phyloP scores from a whole-genome alignment of 805 yeast species.

The Ogataea henricii region DNA sequence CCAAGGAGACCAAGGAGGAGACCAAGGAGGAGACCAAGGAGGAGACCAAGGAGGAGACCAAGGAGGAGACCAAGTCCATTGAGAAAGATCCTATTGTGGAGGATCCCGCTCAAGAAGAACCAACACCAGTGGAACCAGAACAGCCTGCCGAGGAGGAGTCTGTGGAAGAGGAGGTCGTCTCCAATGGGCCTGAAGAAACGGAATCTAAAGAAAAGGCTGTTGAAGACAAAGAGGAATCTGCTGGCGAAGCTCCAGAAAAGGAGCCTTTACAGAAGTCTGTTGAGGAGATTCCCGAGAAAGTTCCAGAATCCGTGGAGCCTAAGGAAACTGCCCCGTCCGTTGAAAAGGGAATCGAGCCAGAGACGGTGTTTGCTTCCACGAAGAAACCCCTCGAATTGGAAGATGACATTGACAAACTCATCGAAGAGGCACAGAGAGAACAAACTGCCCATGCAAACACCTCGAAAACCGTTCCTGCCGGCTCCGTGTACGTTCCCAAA shows the following conservation, averaged over 20 bases:
- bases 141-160: not conserved
- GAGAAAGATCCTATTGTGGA: not conserved
- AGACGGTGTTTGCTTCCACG: too few relatives aligned
- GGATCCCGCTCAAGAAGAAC: not conserved
- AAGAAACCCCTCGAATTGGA: too few relatives aligned
- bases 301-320: not conserved
- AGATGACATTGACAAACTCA: conserved; percentile 27
- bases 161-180: too few relatives aligned
- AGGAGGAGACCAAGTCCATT: not conserved
- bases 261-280: conserved; percentile 1
- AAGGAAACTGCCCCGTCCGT: not conserved
- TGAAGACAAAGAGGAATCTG: too few relatives aligned
- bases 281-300: not conserved
- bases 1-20: not conserved
- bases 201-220: conserved; percentile 8
- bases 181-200: too few relatives aligned
- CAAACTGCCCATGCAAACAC: conserved; percentile 13
- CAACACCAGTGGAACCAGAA: too few relatives aligned
- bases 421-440: conserved; percentile 33
- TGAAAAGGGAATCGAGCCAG: not conserved
- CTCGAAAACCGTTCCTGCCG: conserved; percentile 11
- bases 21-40: not conserved
- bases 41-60: not conserved
- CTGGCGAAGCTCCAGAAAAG: too few relatives aligned
- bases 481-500: conserved; percentile 37